A percentile compares a stretch with the other conserved stretches of the same genome.
phyloP scores from a whole-genome alignment of 345 rosid genomes.

The Gossypium rotundifolium region DNA sequence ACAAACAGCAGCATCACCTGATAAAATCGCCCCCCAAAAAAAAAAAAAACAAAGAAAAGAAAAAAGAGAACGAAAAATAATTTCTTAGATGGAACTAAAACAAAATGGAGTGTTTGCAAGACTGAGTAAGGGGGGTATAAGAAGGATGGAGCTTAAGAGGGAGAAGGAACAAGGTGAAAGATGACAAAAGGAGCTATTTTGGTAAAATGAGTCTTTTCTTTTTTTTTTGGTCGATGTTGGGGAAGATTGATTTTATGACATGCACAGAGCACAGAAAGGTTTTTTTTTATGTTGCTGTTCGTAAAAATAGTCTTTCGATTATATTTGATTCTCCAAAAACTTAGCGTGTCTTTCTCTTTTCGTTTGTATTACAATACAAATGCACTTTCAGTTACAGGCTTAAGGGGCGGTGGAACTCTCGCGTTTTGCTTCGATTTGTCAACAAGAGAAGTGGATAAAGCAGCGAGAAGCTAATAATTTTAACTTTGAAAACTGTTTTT shows the following conservation, averaged over 20 bases:
- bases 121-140: neutral
- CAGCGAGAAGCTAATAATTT: conserved; percentile 15
- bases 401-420: conserved; percentile 26
- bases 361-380: conserved; percentile 16
- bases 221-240: conserved; percentile 8
- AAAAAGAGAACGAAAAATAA: neutral
- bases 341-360: neutral
- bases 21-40: no score
- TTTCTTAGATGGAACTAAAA: conserved; percentile 5
- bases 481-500: conserved; percentile 15
- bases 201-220: conserved; percentile 16
- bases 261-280: conserved; percentile 12
- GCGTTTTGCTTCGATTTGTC: conserved; percentile 32
- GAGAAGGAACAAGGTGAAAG: conserved; percentile 10
- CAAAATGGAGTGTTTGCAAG: conserved; percentile 14
- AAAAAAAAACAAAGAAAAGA: no score
- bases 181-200: neutral
- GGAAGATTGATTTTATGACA: conserved; percentile 21
- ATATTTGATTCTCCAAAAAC: neutral
- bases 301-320: conserved; percentile 14
- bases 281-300: neutral
- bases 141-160: conserved; percentile 25
- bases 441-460: conserved; percentile 30
- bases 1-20: no score
- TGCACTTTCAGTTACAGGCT: conserved; percentile 35